Evolutionary conservation across 352 stramenopile species (phyloP).

Genomic region (Stephanocyclus meneghinianus): DNA sequence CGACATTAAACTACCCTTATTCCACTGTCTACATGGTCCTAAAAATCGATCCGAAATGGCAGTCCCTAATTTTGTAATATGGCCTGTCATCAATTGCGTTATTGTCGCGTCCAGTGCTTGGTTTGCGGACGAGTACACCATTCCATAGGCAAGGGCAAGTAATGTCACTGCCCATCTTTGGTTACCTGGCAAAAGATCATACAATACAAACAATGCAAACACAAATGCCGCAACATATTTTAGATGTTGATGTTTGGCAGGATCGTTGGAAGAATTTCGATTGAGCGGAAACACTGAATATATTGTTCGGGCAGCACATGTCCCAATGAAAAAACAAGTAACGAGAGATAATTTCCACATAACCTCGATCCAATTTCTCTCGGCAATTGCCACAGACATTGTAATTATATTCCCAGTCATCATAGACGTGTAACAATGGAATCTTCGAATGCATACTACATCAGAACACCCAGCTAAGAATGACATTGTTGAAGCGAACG

Average conservation of each 20-base stretch:
- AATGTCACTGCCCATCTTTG: slow-evolving; percentile 8
- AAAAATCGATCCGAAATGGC: slow-evolving; percentile 20
- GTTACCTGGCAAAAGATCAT: not conserved
- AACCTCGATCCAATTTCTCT: slow-evolving; percentile 14
- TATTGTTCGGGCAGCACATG: slow-evolving; percentile 1
- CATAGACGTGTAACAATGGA: slow-evolving; percentile 30
- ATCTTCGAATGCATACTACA: slow-evolving; percentile 20
- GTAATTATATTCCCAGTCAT: slow-evolving; percentile 41
- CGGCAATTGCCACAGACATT: slow-evolving; percentile 14
- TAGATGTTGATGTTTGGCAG: not conserved
- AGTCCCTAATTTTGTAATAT: slow-evolving; percentile 32
- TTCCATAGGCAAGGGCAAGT: slow-evolving; percentile 27
- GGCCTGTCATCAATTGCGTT: slow-evolving; percentile 35
- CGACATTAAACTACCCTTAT: slow-evolving; percentile 7
- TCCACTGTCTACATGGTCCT: not conserved
- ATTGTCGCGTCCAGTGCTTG: slow-evolving; percentile 24
- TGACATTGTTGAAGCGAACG: slow-evolving; percentile 21
- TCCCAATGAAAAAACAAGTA: slow-evolving; percentile 16
- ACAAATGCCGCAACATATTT: slow-evolving; percentile 18
- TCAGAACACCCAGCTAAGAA: slow-evolving; percentile 33
- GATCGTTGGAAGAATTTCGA: not conserved
- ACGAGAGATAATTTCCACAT: slow-evolving; percentile 18
- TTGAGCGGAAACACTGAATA: slow-evolving; percentile 6
- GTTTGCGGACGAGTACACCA: slow-evolving; percentile 28
- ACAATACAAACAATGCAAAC: slow-evolving; percentile 23